Base-by-base conservation (phyloP, 129 eudicot species). In the Escallonia herrerae region DNA sequence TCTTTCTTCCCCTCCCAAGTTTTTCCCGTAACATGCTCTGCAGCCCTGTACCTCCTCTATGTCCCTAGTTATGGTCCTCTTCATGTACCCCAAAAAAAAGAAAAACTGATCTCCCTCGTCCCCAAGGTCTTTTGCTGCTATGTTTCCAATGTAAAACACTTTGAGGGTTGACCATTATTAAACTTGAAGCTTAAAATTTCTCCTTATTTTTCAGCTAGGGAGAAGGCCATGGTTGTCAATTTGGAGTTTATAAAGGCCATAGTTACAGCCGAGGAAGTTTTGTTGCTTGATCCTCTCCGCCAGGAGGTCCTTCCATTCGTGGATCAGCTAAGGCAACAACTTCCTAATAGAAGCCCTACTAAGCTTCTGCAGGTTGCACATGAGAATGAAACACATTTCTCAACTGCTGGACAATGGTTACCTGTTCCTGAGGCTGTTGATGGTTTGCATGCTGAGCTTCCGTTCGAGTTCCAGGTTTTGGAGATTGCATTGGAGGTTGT, bases 221-320 rank as follows among this genome's bases (percentile, higher is more conserved):
- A 94, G 79, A 94, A 72, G 76, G 99, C 99, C 39, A 89, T 94
- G 90, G 86, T 94, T 78, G 95, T 94, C 65, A 94, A 94, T 72
- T 71, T 94, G 84, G 97, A 94, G 84, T 78, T 82, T 64, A 86
- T 94, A 63, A 89, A 91, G 73, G 99, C 99, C 12, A 86, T 94
- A 68, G 89, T 94, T 72, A 89, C 99, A 50, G 97, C 99, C 12
- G 97, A 94, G 70, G 99, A 94, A 79, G 93, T 94, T n/a, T 74
- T 94, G 75, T 74, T 94, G 72, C 95, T 94, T 68, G 95, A 94
- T 80, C 99, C 99, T 82, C 82, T 94, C 11, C 84, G 94, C 15
- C 96, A 94, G 54, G 95, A 94, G 84, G 97, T 86, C 72, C 87
- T 94, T 75, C 95, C 96, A 51, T 94, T 94, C 71, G 95, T 94